Evolutionary conservation across 1,284 basidiomycete species (phyloP), one percentile per base, ranked within the genome.

Genomic region (Naganishia albida): DNA sequence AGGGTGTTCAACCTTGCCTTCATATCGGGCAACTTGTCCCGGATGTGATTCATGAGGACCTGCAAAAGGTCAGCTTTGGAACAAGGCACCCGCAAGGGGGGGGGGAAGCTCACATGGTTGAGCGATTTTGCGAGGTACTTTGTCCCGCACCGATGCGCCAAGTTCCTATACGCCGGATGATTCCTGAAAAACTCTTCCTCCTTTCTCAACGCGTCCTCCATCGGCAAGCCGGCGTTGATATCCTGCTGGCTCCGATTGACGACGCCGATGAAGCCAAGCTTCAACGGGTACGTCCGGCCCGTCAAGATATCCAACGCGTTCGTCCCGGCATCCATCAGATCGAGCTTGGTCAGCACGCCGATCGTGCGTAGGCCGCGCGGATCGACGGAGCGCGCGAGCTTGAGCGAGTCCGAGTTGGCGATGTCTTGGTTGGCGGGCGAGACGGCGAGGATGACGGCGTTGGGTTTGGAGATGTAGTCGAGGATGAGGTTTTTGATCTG

Each of bases 11-110:
- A 82, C 20, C 94, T 85, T 15, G 96, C 96, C 80, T 99, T 99
- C 96, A 99, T 99, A 79, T 99, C 96, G 0, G 96, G 96, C 44
- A 99, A 83, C 80, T 99, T 98, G 75, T 99, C 96, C 64, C 96
- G 87, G 71, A 99, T 99, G 78, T 99, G 96, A 79, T 91, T 92
- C 86, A 99, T 89, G 67, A 99, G 81, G 44, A 97, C 94, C 89
- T 92, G 63, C 2, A 65, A 26, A 8, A 23, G 23, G 48, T 30
- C 46, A 34, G 40, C 18, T 7, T 28, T 23, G n/a, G 28, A 18
- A 3, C 54, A 12, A 23, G 12, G n/a, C 4, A 52, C 20, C 43
- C 10, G 2, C 28, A 23, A 38, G 8, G n/a, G n/a, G n/a, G n/a
- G n/a, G n/a, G n/a, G 18, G 7, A 12, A 3, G 28, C 84, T 59